Percentiles rank a stretch among this genome's conserved stretches.
phyloP scores from a whole-genome alignment of 176 grass and related monocot genomes.

The Eragrostis nindensis region DNA sequence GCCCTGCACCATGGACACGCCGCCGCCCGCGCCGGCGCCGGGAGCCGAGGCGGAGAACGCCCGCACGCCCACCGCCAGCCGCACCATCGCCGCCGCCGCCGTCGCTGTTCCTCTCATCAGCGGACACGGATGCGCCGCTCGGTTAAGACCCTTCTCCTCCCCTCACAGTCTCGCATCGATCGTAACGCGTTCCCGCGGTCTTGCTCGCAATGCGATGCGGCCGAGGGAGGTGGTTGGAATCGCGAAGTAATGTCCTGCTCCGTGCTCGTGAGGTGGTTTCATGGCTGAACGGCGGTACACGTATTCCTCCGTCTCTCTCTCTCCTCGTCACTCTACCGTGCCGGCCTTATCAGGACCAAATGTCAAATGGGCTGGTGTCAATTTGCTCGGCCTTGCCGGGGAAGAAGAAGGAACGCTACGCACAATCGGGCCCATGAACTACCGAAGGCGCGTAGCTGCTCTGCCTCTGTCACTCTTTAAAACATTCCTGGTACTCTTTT shows the following conservation, averaged over 20 bases:
- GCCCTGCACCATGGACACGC: constrained; percentile 92
- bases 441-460: too few species aligned
- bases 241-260: constrained; percentile 15
- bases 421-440: neutral
- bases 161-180: neutral
- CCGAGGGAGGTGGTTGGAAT: neutral
- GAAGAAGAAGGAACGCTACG: neutral
- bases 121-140: neutral
- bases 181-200: neutral
- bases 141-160: neutral
- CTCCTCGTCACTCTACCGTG: neutral
- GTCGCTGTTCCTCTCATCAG: constrained; percentile 19
- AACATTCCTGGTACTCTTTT: too few species aligned
- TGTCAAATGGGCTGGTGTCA: neutral
- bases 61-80: constrained; percentile 27
- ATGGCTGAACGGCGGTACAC: constrained; percentile 35
- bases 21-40: constrained; percentile 5
- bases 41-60: constrained; percentile 51
- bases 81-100: constrained; percentile 44
- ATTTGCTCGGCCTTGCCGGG: neutral
- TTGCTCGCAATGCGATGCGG: neutral
- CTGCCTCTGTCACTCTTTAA: too few species aligned
- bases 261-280: constrained; percentile 4
- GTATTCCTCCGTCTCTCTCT: neutral
- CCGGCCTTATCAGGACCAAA: neutral